Evolutionary conservation across 2,329 filamentous ascomycete species (phyloP), one percentile per base, ranked within the genome.

Genomic region (Dendrostoma leiphaemia): DNA sequence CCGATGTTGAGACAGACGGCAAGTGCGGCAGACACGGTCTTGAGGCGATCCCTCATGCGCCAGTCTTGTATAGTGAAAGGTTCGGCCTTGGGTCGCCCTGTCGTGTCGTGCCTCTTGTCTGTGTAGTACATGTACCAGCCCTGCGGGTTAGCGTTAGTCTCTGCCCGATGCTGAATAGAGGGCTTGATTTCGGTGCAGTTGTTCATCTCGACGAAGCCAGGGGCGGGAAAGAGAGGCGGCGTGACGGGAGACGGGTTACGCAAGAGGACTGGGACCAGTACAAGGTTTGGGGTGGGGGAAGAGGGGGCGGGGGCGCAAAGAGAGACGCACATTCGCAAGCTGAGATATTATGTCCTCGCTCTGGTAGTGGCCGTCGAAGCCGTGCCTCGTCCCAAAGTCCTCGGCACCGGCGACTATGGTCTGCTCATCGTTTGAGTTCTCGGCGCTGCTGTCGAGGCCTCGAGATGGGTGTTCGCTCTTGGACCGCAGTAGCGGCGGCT

Each of bases 111-210:
- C 50, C 93, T 88, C 72, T 97, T 97, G 72, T 99, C 94, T 60
- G 93, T 97, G 71, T 90, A 99, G 74, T 99, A 99, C 93, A 97
- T 97, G 77, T 96, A 97, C 84, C 96, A 99, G 62, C 91, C 95
- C 89, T 96, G 71, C 52, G 57, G 29, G 28, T n/a, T 53, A 54
- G 59, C 47, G 61, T 63, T 57, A 57, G 57, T 61, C 49, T 65
- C 61, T 35, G 45, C 19, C n/a, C 19, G 23, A 12, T 29, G 31
- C 26, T n/a, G 19, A 15, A 6, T n/a, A n/a, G 8, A 24, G 40
- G 40, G 21, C 24, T n/a, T n/a, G n/a, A n/a, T n/a, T 3, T 15
- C 12, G 21, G 15, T 13, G 8, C 8, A n/a, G 24, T 32, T 21
- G 26, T 17, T 23, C 15, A 19, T 2, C 28, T 34, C 19, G 28